Evolutionary conservation across 805 yeast genomes (phyloP).

Genomic region (Saccharomycopsis sp.): DNA sequence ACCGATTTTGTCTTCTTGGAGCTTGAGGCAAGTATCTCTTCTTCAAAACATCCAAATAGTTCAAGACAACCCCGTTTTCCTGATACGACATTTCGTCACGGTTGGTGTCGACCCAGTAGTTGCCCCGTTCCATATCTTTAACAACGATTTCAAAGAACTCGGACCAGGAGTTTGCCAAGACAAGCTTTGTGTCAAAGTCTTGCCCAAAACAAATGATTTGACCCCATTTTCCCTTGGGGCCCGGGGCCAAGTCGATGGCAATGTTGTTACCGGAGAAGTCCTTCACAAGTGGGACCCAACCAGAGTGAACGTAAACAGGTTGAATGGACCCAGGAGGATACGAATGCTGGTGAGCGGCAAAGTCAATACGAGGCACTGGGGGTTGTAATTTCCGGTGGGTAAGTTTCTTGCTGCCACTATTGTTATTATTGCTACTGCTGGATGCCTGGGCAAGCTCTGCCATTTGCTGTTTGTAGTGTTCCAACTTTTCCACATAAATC

Average conservation of each 20-base stretch:
- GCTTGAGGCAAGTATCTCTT: slow-evolving; percentile 26
- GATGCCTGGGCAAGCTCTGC: slow-evolving; percentile 23
- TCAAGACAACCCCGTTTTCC: slow-evolving; percentile 63
- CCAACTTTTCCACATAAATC: slow-evolving; percentile 20
- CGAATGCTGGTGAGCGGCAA: slow-evolving; percentile 39
- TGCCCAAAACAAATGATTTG: slow-evolving; percentile 91
- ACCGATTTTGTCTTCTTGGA: slow-evolving; percentile 8
- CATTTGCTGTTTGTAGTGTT: slow-evolving; percentile 18
- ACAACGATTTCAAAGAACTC: slow-evolving; percentile 76
- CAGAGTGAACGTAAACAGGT: slow-evolving; percentile 72
- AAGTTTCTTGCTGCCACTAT: slow-evolving; percentile 8
- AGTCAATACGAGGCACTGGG: slow-evolving; percentile 27
- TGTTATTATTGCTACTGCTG: slow-evolving; percentile 24
- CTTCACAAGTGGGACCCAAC: slow-evolving; percentile 87
- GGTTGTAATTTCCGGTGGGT: slow-evolving; percentile 15
- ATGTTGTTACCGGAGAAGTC: slow-evolving; percentile 89
- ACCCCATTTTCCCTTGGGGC: slow-evolving; percentile 72
- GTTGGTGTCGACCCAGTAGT: slow-evolving; percentile 60
- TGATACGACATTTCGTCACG: slow-evolving; percentile 53
- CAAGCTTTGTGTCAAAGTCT: slow-evolving; percentile 85
- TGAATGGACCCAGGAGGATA: slow-evolving; percentile 72
- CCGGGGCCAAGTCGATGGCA: slow-evolving; percentile 83
- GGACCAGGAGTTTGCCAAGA: slow-evolving; percentile 82
- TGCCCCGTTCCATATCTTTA: slow-evolving; percentile 79
- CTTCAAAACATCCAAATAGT: slow-evolving; percentile 33